A percentile compares a stretch with the other conserved stretches of the same genome.
Conservation (phyloP, 768 basidiomycete species). For the Hypholoma sublateritium region DNA sequence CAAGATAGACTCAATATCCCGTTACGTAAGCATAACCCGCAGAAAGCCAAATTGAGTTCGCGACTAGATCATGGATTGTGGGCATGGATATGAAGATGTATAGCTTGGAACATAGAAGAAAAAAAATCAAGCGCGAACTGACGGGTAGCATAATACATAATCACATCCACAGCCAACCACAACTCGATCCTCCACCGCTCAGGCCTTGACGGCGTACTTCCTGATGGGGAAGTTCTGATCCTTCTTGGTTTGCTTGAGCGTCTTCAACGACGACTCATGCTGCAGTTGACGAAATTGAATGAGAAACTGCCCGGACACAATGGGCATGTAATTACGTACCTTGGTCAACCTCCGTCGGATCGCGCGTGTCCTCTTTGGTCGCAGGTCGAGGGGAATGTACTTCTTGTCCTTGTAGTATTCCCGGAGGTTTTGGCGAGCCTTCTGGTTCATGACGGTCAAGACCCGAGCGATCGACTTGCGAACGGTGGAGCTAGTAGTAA, state of each 20-base stretch:
- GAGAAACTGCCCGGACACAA: not conserved
- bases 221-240: constrained; percentile 89
- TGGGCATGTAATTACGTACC: constrained; percentile 42
- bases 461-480: constrained; percentile 99
- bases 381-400: constrained; percentile 95
- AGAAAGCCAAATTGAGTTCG: not conserved
- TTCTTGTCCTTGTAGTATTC: constrained; percentile 99
- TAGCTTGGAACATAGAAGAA: constrained; percentile 22
- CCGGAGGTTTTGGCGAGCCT: constrained; percentile 93
- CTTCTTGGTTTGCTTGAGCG: constrained; percentile 93
- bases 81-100: constrained; percentile 18
- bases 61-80: constrained; percentile 9
- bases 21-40: constrained; percentile 19
- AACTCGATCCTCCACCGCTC: constrained; percentile 27
- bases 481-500: constrained; percentile 71
- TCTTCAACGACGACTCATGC: constrained; percentile 86
- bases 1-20: not conserved
- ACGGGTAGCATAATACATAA: constrained; percentile 22
- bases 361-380: constrained; percentile 96
- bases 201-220: constrained; percentile 96
- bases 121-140: constrained; percentile 22
- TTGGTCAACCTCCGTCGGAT: constrained; percentile 94
- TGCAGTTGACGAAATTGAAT: constrained; percentile 27
- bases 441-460: constrained; percentile 97
- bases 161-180: constrained; percentile 16